Evolutionary conservation across 2,329 filamentous ascomycete genomes (phyloP), one percentile per base, ranked within the genome.

Genomic region (Karstenula rhodostoma): DNA sequence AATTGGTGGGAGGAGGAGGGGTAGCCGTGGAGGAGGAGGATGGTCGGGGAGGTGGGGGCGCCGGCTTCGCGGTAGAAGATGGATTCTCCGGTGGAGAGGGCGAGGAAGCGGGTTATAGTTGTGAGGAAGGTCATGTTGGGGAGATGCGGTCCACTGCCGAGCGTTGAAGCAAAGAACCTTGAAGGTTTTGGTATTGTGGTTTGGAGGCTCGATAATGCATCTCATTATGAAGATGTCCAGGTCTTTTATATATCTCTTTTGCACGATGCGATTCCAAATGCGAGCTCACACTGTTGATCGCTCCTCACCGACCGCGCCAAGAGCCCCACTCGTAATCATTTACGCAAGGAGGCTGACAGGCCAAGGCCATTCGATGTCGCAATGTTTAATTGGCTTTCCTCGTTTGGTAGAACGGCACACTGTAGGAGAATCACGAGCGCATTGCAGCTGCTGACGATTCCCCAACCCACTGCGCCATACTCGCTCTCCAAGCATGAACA

Each of bases 1-100:
- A 75, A 83, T 67, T 82, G 78, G 61, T 79, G 72, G 0, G 81
- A 83, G 7, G 81, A 82, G 8, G 79, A 77, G 2, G 82, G 80
- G 61, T 80, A 83, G 58, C 82, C 82, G 56, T 83, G 80, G 13
- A 84, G 77, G 8, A 83, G 76, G 49, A 84, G 75, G 17, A 84
- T 67, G 1, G 75, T 77, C 13, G 81, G 80, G 2, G 69, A 69
- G 40, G 67, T 57, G 3, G 63, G 15, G 10, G 71, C 58, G 15
- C 77, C 78, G 15, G 77, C 71, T 63, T 77, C 72, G 15, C 78
- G 75, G 56, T 79, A 81, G 71, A 80, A 81, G 57, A 81, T 63
- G 7, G 69, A 71, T 50, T 70, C 68, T n/a, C 69, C 68, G 8
- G 54, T 59, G 12, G 61, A 61, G 32, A 70, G 64, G 46, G 63